A percentile compares a stretch with the other conserved stretches of the same genome.
These are phyloP conservation scores for Taxawa tesnikishii DNA, from an alignment of 2,329 filamentous ascomycete species.

Conservation along the genomic window DNA sequence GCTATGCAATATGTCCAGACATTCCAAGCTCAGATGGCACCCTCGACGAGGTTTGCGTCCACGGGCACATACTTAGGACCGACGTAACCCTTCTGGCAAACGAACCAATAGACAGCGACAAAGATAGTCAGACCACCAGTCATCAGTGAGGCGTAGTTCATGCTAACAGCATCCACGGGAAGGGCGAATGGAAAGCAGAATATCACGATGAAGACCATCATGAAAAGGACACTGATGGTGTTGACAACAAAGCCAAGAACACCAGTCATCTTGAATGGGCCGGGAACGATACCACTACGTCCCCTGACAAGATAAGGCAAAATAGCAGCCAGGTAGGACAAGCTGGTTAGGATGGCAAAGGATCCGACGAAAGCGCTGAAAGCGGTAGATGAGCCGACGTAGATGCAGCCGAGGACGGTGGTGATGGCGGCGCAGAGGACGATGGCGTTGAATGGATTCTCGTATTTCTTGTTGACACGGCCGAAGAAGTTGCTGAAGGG, in stretches of 20 bases:
- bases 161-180: slow-evolving; percentile 18
- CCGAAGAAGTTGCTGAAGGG: slow-evolving; percentile 39
- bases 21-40: no score
- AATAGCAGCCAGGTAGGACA: slow-evolving; percentile 52
- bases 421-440: slow-evolving; percentile 36
- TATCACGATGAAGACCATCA: slow-evolving; percentile 48
- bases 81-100: slow-evolving; percentile 23
- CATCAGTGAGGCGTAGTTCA: slow-evolving; percentile 32
- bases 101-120: slow-evolving; percentile 22
- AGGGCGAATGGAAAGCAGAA: slow-evolving; percentile 44
- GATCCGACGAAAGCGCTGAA: slow-evolving; percentile 55
- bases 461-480: slow-evolving; percentile 31
- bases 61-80: slow-evolving; percentile 16
- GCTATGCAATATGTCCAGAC: no score
- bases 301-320: slow-evolving; percentile 33
- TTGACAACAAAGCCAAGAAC: slow-evolving; percentile 39
- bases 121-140: slow-evolving; percentile 26
- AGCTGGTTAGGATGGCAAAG: slow-evolving; percentile 41
- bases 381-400: slow-evolving; percentile 52
- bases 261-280: slow-evolving; percentile 45
- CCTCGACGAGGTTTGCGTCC: no score
- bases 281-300: slow-evolving; percentile 35
- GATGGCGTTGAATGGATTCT: slow-evolving; percentile 45
- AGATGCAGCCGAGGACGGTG: slow-evolving; percentile 50
- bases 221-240: slow-evolving; percentile 42